Evolutionary conservation across 352 stramenopile species (phyloP).

Genomic region (Pythium utonaiense): DNA sequence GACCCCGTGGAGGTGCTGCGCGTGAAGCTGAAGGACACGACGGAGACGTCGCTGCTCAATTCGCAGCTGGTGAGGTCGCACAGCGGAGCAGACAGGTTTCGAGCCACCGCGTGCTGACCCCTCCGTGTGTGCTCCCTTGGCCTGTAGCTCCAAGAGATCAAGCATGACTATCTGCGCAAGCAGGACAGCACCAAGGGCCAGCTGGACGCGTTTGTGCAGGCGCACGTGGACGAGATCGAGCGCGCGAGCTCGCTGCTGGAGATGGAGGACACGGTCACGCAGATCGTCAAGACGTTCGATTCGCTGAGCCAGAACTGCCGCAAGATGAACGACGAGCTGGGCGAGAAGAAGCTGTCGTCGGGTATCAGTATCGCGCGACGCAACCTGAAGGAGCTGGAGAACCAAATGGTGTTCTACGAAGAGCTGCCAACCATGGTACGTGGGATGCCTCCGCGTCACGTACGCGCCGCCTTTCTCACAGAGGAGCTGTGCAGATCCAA

Average conservation of each 20-base stretch:
- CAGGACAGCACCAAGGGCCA: slow-evolving; percentile 74
- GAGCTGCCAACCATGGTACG: slow-evolving; percentile 60
- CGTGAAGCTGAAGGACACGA: slow-evolving; percentile 80
- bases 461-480: background rate
- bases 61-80: slow-evolving; percentile 51
- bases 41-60: slow-evolving; percentile 77
- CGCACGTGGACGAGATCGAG: slow-evolving; percentile 84
- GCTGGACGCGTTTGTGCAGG: slow-evolving; percentile 65
- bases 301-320: slow-evolving; percentile 56
- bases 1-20: slow-evolving; percentile 81
- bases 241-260: slow-evolving; percentile 67
- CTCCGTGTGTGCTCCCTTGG: background rate
- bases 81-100: background rate
- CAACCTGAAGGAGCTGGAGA: slow-evolving; percentile 79
- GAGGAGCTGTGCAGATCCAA: slow-evolving; percentile 20
- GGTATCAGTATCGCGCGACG: slow-evolving; percentile 75
- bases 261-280: slow-evolving; percentile 53
- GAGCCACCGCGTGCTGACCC: background rate
- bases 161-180: slow-evolving; percentile 70
- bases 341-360: slow-evolving; percentile 76
- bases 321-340: slow-evolving; percentile 81
- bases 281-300: slow-evolving; percentile 62
- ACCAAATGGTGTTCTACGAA: slow-evolving; percentile 81
- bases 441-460: too few species aligned
- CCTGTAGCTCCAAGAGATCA: slow-evolving; percentile 76